A percentile compares a stretch with the other conserved stretches of the same genome.
These are phyloP conservation scores for Sergeia podlipaevii DNA, from an alignment of 208 protist genomes.

Conservation along the genomic window DNA sequence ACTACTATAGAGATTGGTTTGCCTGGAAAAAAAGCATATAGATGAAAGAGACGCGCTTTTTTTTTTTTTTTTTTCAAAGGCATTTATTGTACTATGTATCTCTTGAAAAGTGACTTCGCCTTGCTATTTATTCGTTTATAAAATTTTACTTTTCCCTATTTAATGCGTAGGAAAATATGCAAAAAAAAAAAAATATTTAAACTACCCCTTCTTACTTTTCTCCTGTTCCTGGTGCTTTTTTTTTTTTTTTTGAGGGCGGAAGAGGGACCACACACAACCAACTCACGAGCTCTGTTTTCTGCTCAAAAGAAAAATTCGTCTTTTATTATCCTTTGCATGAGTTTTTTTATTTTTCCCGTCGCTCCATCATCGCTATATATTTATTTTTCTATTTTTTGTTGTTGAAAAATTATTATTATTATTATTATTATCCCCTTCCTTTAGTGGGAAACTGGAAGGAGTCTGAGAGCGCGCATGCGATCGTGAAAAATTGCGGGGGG, in stretches of 20 bases:
- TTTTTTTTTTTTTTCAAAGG: neutral
- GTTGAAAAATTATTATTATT: no score
- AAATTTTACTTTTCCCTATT: neutral
- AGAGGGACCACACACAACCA: no score
- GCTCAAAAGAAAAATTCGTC: no score
- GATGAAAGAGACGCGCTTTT: slow-evolving; percentile 1
- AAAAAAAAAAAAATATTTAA: slow-evolving; percentile 3
- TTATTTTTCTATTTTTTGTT: no score
- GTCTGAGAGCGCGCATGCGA: no score
- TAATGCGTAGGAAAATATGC: slow-evolving; percentile 3
- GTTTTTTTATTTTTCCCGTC: neutral
- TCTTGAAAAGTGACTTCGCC: neutral
- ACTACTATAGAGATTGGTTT: neutral
- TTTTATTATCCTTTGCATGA: neutral
- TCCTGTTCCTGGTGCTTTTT: slow-evolving; percentile 11
- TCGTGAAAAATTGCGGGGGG: no score
- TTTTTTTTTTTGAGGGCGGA: neutral
- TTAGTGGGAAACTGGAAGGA: no score
- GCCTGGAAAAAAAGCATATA: neutral
- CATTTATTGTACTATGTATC: slow-evolving; percentile 4
- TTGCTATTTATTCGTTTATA: neutral
- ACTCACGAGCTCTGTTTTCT: no score
- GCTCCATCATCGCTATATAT: no score
- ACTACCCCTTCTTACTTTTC: slow-evolving; percentile 9
- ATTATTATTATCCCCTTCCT: no score